Evolutionary conservation across 306 rosid species (phyloP), one percentile per base, ranked within the genome.

Genomic region (Betula pendula): DNA sequence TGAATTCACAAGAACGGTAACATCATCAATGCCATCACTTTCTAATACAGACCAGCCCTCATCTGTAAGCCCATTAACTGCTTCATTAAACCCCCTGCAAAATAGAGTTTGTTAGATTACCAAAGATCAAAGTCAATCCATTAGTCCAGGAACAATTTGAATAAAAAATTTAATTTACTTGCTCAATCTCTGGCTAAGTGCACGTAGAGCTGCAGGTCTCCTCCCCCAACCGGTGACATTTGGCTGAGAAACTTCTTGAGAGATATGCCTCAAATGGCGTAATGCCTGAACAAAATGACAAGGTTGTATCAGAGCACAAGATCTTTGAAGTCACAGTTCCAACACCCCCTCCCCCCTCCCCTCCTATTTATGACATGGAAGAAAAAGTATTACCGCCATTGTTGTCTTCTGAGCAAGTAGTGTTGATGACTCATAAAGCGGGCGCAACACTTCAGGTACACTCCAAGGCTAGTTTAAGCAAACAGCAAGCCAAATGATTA

Each of bases 1-100:
- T 24, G 96, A 87, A 84, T 92, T 95, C 81, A 92, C 99, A 50
- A 92, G 92, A 79, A 95, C 89, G 42, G 99, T 87, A 68, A 95
- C 91, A 88, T 95, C 99, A 76, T 95, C 99, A 56, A 88, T 81
- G 83, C 97, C 99, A 75, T 95, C 99, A 80, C 92, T 90, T 77
- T 95, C 97, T 82, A 95, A 81, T 89, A 95, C 80, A 50, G 97
- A 92, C 99, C 99, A 95, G 13, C 97, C 99, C 76, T 95, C 97
- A 73, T 90, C 97, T 25, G 91, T 79, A 82, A 95, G 91, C 27
- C 99, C 99, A 75, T 92, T 95, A 7, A 95, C 90, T 70, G 99
- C 98, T 91, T 95, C 99, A 62, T 95, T 95, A 82, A 95, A 95
- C 51, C 99, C 99, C 91, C 99, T 95, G 84, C 53, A 77, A 40